Percentiles rank a stretch among this genome's conserved stretches.
Conservation (phyloP, 495 filamentous ascomycete genomes). For the Lasiosphaeria ovina region DNA sequence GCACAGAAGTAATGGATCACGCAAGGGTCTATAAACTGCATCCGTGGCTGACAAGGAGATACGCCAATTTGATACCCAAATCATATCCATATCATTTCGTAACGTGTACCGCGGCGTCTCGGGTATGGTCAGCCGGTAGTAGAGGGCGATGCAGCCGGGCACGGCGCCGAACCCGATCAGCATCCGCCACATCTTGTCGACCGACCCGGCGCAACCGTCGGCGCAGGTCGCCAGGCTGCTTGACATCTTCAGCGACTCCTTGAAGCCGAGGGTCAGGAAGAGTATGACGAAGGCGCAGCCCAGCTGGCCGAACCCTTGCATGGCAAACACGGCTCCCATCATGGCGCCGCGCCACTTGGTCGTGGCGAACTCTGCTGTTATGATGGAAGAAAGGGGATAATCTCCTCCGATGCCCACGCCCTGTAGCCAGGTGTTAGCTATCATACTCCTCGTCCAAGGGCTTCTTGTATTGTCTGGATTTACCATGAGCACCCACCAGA, state of each 20-base stretch:
- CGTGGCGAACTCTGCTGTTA: slow-evolving; percentile 77
- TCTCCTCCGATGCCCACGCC: slow-evolving; percentile 83
- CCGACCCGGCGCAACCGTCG: slow-evolving; percentile 64
- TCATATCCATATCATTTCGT: too few relatives aligned
- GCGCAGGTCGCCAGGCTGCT: slow-evolving; percentile 50
- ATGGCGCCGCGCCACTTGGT: slow-evolving; percentile 75
- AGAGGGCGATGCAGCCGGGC: slow-evolving; percentile 72
- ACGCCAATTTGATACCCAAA: too few relatives aligned
- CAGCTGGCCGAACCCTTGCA: slow-evolving; percentile 80
- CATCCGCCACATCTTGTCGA: slow-evolving; percentile 84
- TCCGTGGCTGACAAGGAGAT: too few relatives aligned
- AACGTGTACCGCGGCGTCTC: slow-evolving; percentile 75
- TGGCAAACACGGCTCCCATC: slow-evolving; percentile 84
- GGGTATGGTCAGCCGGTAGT: slow-evolving; percentile 86
- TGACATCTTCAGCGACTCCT: slow-evolving; percentile 57
- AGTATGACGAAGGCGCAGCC: slow-evolving; percentile 67
- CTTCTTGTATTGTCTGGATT: slow-evolving; percentile 17
- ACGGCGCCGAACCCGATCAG: slow-evolving; percentile 79
- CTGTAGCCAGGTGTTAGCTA: slow-evolving; percentile 8
- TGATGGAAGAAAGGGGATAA: slow-evolving; percentile 81
- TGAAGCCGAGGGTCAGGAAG: slow-evolving; percentile 71
- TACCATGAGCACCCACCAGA: slow-evolving; percentile 85
- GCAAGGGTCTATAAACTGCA: too few relatives aligned
- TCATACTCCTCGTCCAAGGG: too few relatives aligned
- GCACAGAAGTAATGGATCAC: too few relatives aligned